phyloP scores from a whole-genome alignment of 2,329 filamentous ascomycete species.

The Fusarium humuli region DNA sequence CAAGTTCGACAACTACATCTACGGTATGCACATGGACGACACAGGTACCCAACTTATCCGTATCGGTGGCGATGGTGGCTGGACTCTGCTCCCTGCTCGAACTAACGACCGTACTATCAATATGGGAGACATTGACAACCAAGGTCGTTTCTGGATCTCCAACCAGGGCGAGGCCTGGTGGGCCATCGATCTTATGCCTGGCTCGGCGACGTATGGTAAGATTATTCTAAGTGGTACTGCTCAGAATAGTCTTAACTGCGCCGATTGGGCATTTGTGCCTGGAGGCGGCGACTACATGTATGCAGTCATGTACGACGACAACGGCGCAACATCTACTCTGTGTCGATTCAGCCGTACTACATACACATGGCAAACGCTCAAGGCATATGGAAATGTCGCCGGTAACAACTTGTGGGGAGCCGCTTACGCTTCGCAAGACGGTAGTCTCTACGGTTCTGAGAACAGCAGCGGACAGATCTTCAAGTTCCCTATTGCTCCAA shows the following conservation, averaged over 20 bases:
- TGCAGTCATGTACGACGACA: slow-evolving; percentile 15
- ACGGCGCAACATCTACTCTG: slow-evolving; percentile 16
- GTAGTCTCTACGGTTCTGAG: slow-evolving; percentile 39
- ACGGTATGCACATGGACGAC: slow-evolving; percentile 26
- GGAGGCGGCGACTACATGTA: slow-evolving; percentile 45
- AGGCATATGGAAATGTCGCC: slow-evolving; percentile 16
- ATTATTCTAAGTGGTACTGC: slow-evolving; percentile 35
- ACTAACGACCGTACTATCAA: slow-evolving; percentile 27
- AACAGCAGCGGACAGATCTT: slow-evolving; percentile 35
- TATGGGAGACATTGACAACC: slow-evolving; percentile 44
- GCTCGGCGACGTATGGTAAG: slow-evolving; percentile 36
- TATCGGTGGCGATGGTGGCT: slow-evolving; percentile 38
- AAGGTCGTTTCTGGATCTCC: slow-evolving; percentile 41
- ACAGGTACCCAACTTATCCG: slow-evolving; percentile 40
- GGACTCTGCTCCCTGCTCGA: slow-evolving; percentile 27
- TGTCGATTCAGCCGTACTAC: slow-evolving; percentile 39
- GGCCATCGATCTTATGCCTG: slow-evolving; percentile 38
- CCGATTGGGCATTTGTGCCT: slow-evolving; percentile 44
- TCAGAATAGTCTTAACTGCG: slow-evolving; percentile 8
- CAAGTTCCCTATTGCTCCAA: slow-evolving; percentile 37
- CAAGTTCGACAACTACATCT: slow-evolving; percentile 38
- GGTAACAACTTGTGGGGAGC: slow-evolving; percentile 39
- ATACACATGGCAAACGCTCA: slow-evolving; percentile 32
- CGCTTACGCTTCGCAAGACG: slow-evolving; percentile 35
- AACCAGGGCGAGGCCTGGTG: slow-evolving; percentile 41